Percentiles rank a stretch among this genome's conserved stretches.
Conservation (phyloP, 768 basidiomycete genomes). For the Kwoniella sp. region DNA sequence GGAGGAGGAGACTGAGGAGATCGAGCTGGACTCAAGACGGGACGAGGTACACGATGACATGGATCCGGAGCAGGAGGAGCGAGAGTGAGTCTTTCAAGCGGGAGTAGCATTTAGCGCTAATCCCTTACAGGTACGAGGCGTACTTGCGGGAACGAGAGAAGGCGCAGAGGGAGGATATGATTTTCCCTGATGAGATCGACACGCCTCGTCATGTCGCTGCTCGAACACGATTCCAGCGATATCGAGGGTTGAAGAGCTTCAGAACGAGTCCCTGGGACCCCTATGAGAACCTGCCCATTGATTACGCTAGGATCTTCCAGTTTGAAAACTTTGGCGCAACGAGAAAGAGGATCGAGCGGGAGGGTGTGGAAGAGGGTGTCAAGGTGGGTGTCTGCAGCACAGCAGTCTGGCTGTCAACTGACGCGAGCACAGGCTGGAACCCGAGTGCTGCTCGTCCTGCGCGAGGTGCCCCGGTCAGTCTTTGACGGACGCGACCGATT, state of each 20-base stretch:
- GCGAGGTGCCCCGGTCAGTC: conserved; percentile 67
- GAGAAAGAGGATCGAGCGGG: conserved; percentile 61
- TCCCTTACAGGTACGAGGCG: conserved; percentile 37
- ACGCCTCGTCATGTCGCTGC: conserved; percentile 83
- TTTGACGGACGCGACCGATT: conserved; percentile 43
- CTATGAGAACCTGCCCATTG: conserved; percentile 87
- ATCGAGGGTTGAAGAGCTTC: conserved; percentile 84
- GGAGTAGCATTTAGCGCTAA: not conserved
- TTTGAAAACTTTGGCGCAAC: conserved; percentile 92
- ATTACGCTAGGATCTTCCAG: conserved; percentile 93
- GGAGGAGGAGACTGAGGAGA: conserved; percentile 56
- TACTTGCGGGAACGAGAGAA: conserved; percentile 47
- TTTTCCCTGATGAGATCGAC: conserved; percentile 96
- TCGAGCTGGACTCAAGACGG: conserved; percentile 54
- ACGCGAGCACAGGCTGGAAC: conserved; percentile 62
- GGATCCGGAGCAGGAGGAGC: conserved; percentile 69
- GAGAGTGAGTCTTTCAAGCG: conserved; percentile 68
- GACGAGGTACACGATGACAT: conserved; percentile 58
- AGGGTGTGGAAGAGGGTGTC: conserved; percentile 56
- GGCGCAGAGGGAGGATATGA: conserved; percentile 67
- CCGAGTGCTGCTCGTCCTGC: conserved; percentile 71
- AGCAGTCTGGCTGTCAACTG: not conserved
- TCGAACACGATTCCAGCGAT: conserved; percentile 78
- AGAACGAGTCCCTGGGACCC: conserved; percentile 97
- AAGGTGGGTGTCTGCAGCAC: conserved; percentile 57